Conservation (phyloP, 192 early-diverging fungal species). For the Dissophora ornata region DNA sequence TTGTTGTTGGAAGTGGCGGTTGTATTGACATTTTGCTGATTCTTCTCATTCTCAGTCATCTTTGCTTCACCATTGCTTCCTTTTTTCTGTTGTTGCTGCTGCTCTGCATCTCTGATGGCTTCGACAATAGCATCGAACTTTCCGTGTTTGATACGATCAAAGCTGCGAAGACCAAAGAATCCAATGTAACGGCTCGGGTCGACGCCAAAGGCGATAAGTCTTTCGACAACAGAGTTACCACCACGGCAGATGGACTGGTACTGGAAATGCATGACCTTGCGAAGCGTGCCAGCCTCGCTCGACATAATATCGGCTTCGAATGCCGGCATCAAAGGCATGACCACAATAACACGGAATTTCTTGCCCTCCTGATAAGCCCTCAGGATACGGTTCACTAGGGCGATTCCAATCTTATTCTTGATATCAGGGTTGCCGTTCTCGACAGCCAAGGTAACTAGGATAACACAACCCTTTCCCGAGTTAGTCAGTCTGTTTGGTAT, state of each 20-base stretch:
- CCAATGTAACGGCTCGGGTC: constrained; percentile 74
- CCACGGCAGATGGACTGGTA: constrained; percentile 85
- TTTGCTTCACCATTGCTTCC: not conserved
- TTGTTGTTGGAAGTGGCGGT: no score
- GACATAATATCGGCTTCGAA: constrained; percentile 87
- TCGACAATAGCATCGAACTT: constrained; percentile 53
- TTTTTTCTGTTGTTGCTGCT: not conserved
- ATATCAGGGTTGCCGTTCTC: constrained; percentile 61
- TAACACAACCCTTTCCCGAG: no score
- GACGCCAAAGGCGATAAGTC: constrained; percentile 67
- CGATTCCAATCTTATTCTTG: constrained; percentile 86
- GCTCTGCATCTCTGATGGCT: constrained; percentile 40
- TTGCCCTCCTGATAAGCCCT: constrained; percentile 73
- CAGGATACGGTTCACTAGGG: constrained; percentile 80
- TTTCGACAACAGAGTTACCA: constrained; percentile 74
- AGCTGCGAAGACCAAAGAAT: constrained; percentile 84
- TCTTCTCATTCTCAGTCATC: not conserved
- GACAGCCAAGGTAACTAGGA: constrained; percentile 61
- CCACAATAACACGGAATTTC: constrained; percentile 82
- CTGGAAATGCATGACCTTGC: constrained; percentile 83
- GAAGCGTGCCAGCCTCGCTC: constrained; percentile 77
- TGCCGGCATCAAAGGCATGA: constrained; percentile 90
- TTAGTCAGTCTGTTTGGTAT: no score
- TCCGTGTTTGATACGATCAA: constrained; percentile 74
- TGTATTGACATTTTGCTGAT: no score